These are phyloP conservation scores for Aureobasidium sp. DNA, from an alignment of 2,329 filamentous ascomycete genomes.

Conservation along the genomic window DNA sequence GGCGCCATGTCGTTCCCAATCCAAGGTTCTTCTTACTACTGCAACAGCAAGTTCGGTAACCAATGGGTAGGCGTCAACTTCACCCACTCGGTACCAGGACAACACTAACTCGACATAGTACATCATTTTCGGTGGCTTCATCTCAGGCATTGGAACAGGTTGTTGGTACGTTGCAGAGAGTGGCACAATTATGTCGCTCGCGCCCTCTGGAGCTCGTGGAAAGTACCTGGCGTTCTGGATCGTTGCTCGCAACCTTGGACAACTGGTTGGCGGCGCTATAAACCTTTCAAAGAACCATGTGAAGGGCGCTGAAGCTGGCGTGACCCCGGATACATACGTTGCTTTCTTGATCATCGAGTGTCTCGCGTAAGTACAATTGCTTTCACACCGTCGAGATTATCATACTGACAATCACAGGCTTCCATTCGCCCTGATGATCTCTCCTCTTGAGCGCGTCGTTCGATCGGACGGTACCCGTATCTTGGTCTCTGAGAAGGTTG, in stretches of 20 bases:
- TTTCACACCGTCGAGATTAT: background rate
- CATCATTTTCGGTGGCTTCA: conserved; percentile 38
- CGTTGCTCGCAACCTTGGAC: conserved; percentile 11
- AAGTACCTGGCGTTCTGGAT: conserved; percentile 15
- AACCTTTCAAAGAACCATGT: conserved; percentile 14
- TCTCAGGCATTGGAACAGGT: conserved; percentile 10
- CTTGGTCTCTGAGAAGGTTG: conserved; percentile 7
- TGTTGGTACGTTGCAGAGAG: conserved; percentile 9
- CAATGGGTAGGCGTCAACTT: background rate
- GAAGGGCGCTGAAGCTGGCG: conserved; percentile 7
- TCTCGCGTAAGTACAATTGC: conserved; percentile 26
- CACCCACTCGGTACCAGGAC: too few relatives aligned
- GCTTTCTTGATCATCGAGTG: conserved; percentile 44
- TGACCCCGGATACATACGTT: conserved; percentile 39
- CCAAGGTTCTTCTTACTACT: conserved; percentile 13
- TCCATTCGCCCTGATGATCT: conserved; percentile 42
- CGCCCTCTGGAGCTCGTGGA: conserved; percentile 9
- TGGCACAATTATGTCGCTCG: conserved; percentile 11
- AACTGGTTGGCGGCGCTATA: conserved; percentile 13
- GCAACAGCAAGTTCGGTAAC: conserved; percentile 16
- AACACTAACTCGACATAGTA: conserved; percentile 37
- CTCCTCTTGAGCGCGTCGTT: conserved; percentile 40
- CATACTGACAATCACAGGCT: conserved; percentile 19
- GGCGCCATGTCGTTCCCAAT: conserved; percentile 13
- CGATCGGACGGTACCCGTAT: conserved; percentile 34